Evolutionary conservation across 108 stramenopile species (phyloP), one percentile per base, ranked within the genome.

Genomic region (Asterionellopsis glacialis): DNA sequence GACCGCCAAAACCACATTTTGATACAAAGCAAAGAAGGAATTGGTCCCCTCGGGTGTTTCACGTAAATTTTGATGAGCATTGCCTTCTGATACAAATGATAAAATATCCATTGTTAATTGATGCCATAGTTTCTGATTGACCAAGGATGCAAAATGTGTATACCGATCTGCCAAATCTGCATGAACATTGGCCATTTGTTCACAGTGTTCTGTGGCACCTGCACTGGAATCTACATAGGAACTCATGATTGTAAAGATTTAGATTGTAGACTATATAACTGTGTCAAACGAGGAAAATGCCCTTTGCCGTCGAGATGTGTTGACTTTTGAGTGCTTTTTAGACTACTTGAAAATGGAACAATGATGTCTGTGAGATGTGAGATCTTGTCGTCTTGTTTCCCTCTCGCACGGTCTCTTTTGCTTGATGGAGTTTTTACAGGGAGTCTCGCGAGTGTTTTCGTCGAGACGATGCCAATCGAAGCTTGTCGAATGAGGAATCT

Each of bases 51-150:
- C 73, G 45, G 70, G 55, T 10, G 72, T 73, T 42, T 62, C 54
- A 9, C 75, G 67, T 26, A 81, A 52, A 27, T 53, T 74, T 57
- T 45, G 40, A 33, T 33, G 33, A 9, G 38, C 52, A 51, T 71
- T 47, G 51, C 54, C 28, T 42, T 69, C 44, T 38, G 65, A 67
- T 13, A 90, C 64, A 74, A 95, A 84, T 41, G 85, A 80, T 55
- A 90, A 57, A 11, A 94, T 39, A 10, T 54, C 54, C 61, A 92
- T 59, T 9, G 97, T 96, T 57, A 97, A 77, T 79, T 99, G 95
- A 75, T 99, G 97, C 95, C 95, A 99, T 24, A 97, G 73, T 82
- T 96, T 99, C 60, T 74, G 62, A 42, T 68, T 57, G 62, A 70
- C 84, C 21, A 87, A 76, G 28, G 57, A 55, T 28, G 72, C 73